Percentiles rank a stretch among this genome's conserved stretches.
Evolutionary conservation across 345 rosid species (phyloP).

Genomic region (Acer negundo): DNA sequence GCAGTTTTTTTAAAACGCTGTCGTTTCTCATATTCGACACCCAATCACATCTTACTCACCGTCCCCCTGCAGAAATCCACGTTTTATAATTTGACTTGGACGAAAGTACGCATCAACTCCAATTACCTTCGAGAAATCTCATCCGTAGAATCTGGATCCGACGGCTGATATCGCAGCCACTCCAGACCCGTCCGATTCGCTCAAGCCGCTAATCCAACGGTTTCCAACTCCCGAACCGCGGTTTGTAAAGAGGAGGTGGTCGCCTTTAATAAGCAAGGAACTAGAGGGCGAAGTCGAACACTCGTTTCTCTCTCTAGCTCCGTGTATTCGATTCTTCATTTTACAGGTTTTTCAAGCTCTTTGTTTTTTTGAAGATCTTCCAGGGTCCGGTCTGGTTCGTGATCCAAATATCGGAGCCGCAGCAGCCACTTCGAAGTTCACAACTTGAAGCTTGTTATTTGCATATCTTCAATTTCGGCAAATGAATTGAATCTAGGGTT

Average conservation of each 20-base stretch:
- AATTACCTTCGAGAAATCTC: background rate
- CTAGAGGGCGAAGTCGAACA: background rate
- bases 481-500: conserved; percentile 1
- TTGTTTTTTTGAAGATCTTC: background rate
- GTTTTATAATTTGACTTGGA: background rate
- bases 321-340: background rate
- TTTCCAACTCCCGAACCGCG: background rate
- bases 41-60: background rate
- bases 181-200: conserved; percentile 13
- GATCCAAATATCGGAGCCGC: background rate
- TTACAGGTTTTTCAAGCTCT: background rate
- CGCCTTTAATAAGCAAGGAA: background rate
- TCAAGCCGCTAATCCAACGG: conserved; percentile 13
- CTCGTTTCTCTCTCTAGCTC: conserved; percentile 2
- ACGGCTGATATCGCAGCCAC: background rate
- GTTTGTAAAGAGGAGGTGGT: background rate
- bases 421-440: background rate
- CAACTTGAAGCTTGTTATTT: background rate
- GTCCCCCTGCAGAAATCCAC: background rate
- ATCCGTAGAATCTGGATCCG: conserved; percentile 10
- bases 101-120: background rate
- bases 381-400: background rate
- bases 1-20: background rate
- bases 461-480: background rate
- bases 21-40: background rate